A percentile compares a stretch with the other conserved stretches of the same genome.
Conservation (phyloP, 202 grass and related monocot species). For the Panicum virgatum region DNA sequence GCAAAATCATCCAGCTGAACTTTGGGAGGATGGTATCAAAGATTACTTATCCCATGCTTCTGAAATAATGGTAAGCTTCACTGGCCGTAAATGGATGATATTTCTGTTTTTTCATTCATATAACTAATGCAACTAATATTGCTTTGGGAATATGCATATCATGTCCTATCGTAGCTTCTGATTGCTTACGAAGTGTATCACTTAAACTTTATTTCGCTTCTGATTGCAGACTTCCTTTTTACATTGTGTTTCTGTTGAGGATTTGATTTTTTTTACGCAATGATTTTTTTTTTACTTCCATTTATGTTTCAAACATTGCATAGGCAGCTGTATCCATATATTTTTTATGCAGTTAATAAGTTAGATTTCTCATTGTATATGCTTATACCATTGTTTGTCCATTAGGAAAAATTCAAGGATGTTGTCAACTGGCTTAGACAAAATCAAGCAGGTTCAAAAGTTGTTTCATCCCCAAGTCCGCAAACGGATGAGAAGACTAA, state of each 20-base stretch:
- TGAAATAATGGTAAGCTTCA: slow-evolving; percentile 67
- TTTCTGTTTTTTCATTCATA: not conserved
- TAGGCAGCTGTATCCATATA: not conserved
- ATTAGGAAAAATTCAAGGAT: slow-evolving; percentile 96
- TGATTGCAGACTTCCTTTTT: not conserved
- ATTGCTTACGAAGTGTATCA: not conserved
- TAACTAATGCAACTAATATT: not conserved
- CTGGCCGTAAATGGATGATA: not conserved
- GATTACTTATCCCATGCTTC: slow-evolving; percentile 89
- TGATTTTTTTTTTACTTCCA: not conserved
- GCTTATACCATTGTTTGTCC: slow-evolving; percentile 16
- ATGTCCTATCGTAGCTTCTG: not conserved
- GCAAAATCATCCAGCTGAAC: slow-evolving; percentile 79
- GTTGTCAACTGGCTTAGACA: slow-evolving; percentile 87
- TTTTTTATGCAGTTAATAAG: not conserved
- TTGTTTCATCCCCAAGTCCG: slow-evolving; percentile 43
- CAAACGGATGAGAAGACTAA: slow-evolving; percentile 51
- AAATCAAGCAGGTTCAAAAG: slow-evolving; percentile 56
- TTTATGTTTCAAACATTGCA: slow-evolving; percentile 6
- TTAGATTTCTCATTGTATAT: slow-evolving; percentile 18
- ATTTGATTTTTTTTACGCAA: not conserved
- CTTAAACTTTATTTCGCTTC: not conserved
- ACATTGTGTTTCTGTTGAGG: not conserved
- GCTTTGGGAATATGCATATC: not conserved
- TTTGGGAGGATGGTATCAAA: slow-evolving; percentile 83